phyloP scores from a whole-genome alignment of 179 eudicot species.

The Camellia oleifera region DNA sequence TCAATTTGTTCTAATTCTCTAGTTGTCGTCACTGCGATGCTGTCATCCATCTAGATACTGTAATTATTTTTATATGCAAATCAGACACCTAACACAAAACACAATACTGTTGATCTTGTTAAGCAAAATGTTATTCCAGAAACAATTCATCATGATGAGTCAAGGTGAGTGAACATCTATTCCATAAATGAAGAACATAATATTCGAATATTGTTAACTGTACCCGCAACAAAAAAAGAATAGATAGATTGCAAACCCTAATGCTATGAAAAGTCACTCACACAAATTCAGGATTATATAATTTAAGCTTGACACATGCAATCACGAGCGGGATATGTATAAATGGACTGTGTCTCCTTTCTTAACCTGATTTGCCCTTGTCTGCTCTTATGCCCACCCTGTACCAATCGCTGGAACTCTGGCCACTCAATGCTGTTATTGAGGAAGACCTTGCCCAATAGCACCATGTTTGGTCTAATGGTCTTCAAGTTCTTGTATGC shows the following conservation, averaged over 20 bases:
- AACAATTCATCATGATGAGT: not conserved
- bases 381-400: constrained; percentile 72
- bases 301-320: constrained; percentile 74
- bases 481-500: constrained; percentile 82
- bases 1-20: not conserved
- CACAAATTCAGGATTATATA: not conserved
- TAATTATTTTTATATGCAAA: no score
- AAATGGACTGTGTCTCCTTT: constrained; percentile 72
- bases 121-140: not conserved
- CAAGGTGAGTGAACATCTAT: not conserved
- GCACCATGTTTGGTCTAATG: constrained; percentile 71
- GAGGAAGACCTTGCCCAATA: constrained; percentile 70
- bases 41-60: no score
- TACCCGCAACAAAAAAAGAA: not conserved
- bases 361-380: constrained; percentile 74
- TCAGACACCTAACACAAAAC: no score
- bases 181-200: not conserved
- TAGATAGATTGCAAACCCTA: not conserved
- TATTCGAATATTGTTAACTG: not conserved
- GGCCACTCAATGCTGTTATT: constrained; percentile 67
- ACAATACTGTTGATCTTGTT: no score
- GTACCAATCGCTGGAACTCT: constrained; percentile 51
- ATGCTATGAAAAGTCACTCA: not conserved
- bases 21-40: no score
- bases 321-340: constrained; percentile 85